Conservation (phyloP, 1,284 basidiomycete species). For the Tetrapyrgos nigripes region DNA sequence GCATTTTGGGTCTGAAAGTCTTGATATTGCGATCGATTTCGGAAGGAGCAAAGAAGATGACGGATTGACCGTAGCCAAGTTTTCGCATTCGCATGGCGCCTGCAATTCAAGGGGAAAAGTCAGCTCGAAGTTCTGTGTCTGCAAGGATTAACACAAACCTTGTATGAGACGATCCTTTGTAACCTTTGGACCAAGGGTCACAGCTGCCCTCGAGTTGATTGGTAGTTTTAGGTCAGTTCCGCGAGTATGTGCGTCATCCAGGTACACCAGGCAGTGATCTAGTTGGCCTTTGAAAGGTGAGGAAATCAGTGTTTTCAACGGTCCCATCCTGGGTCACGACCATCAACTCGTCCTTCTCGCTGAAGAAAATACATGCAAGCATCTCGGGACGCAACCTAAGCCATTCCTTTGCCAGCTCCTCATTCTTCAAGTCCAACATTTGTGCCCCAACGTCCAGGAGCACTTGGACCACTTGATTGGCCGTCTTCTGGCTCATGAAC, state of each 20-base stretch:
- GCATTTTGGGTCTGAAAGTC: too few relatives aligned
- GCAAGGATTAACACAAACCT: slow-evolving; percentile 39
- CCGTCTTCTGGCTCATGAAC: slow-evolving; percentile 37
- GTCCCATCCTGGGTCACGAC: slow-evolving; percentile 48
- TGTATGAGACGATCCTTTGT: slow-evolving; percentile 62
- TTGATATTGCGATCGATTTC: slow-evolving; percentile 53
- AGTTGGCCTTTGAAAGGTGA: slow-evolving; percentile 52
- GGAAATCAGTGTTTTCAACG: slow-evolving; percentile 43
- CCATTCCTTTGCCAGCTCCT: slow-evolving; percentile 39
- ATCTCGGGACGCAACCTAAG: slow-evolving; percentile 33
- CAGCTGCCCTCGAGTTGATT: slow-evolving; percentile 48
- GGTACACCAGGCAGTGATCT: slow-evolving; percentile 54
- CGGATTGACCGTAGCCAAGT: slow-evolving; percentile 53
- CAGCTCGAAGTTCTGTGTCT: too few relatives aligned
- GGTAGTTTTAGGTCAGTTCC: slow-evolving; percentile 64
- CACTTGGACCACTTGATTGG: slow-evolving; percentile 35
- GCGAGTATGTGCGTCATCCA: slow-evolving; percentile 65
- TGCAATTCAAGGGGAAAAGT: slow-evolving; percentile 15
- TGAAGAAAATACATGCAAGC: slow-evolving; percentile 55
- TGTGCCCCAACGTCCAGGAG: slow-evolving; percentile 20
- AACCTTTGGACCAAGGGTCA: slow-evolving; percentile 59
- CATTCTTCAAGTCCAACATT: slow-evolving; percentile 7
- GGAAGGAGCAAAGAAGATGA: slow-evolving; percentile 55
- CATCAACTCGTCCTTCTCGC: slow-evolving; percentile 47
- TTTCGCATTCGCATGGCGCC: slow-evolving; percentile 59